phyloP scores from a whole-genome alignment of 2,329 filamentous ascomycete species.

The Corynespora cassiicola region DNA sequence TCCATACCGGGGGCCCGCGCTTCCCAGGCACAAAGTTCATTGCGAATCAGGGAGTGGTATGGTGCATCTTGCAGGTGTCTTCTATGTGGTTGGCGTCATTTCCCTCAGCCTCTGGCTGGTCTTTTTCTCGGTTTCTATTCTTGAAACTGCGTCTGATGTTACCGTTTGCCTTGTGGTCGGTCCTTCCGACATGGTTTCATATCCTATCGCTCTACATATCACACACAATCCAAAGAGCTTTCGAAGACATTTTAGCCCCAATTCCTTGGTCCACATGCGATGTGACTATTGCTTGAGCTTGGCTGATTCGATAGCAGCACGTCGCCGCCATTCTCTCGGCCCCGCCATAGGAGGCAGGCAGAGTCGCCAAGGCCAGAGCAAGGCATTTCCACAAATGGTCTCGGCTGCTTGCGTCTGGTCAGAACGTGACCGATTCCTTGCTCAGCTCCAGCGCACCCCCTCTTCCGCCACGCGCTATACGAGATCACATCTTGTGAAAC shows the following conservation, averaged over 20 bases:
- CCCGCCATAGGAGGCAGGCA: too few relatives aligned
- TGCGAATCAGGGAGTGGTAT: slow-evolving; percentile 15
- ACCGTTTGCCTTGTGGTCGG: background rate
- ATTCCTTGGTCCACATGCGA: too few relatives aligned
- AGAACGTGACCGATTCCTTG: slow-evolving; percentile 4
- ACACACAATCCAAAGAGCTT: too few relatives aligned
- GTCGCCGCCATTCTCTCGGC: too few relatives aligned
- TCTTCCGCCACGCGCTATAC: slow-evolving; percentile 1
- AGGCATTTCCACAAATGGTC: background rate
- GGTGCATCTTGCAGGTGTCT: slow-evolving; percentile 26
- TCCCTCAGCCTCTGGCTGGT: slow-evolving; percentile 1
- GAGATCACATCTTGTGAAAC: slow-evolving; percentile 14
- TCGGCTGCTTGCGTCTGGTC: background rate
- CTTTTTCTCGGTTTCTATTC: slow-evolving; percentile 6
- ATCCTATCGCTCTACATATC: slow-evolving; percentile 9
- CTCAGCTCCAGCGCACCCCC: slow-evolving; percentile 7
- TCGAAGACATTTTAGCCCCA: too few relatives aligned
- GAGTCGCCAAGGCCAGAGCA: background rate
- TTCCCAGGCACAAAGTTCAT: slow-evolving; percentile 12
- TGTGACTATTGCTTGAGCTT: too few relatives aligned
- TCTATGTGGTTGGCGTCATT: slow-evolving; percentile 9
- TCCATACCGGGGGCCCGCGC: slow-evolving; percentile 9
- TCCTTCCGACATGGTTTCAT: slow-evolving; percentile 3
- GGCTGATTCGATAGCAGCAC: too few relatives aligned
- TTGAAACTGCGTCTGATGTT: too few relatives aligned